These are phyloP conservation scores for Aspergillus sp. DNA, from an alignment of 2,329 filamentous ascomycete species.

Conservation along the genomic window DNA sequence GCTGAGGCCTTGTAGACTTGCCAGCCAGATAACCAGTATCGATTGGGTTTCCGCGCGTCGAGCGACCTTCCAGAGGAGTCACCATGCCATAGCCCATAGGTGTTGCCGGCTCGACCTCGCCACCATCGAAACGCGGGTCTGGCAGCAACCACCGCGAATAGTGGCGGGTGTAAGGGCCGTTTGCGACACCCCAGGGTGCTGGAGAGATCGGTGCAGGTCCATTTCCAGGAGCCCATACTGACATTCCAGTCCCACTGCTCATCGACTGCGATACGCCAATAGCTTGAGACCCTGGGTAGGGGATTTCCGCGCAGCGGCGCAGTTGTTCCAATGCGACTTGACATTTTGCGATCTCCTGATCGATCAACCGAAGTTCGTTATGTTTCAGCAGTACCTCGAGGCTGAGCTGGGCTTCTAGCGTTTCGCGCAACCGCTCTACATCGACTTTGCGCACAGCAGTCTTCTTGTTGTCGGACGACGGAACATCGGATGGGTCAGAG, in stretches of 20 bases:
- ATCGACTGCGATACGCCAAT: conserved; percentile 63
- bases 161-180: conserved; percentile 91
- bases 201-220: conserved; percentile 72
- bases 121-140: conserved; percentile 80
- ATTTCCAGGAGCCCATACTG: conserved; percentile 62
- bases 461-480: conserved; percentile 18
- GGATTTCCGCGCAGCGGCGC: conserved; percentile 86
- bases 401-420: conserved; percentile 82
- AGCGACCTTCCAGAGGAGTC: conserved; percentile 64
- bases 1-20: conserved; percentile 56
- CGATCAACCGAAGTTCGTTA: conserved; percentile 87
- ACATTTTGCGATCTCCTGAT: conserved; percentile 94
- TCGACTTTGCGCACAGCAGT: conserved; percentile 27
- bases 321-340: conserved; percentile 91
- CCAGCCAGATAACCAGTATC: conserved; percentile 53
- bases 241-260: conserved; percentile 71
- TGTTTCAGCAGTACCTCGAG: conserved; percentile 93
- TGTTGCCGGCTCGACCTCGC: conserved; percentile 34
- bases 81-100: conserved; percentile 23
- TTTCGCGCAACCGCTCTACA: conserved; percentile 60
- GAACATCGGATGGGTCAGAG: conserved; percentile 3
- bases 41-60: conserved; percentile 72
- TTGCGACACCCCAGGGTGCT: conserved; percentile 83
- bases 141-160: conserved; percentile 95
- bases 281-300: conserved; percentile 73